These are phyloP conservation scores for Wolfiporia cocos DNA, from an alignment of 1,284 basidiomycete genomes.

Conservation along the genomic window DNA sequence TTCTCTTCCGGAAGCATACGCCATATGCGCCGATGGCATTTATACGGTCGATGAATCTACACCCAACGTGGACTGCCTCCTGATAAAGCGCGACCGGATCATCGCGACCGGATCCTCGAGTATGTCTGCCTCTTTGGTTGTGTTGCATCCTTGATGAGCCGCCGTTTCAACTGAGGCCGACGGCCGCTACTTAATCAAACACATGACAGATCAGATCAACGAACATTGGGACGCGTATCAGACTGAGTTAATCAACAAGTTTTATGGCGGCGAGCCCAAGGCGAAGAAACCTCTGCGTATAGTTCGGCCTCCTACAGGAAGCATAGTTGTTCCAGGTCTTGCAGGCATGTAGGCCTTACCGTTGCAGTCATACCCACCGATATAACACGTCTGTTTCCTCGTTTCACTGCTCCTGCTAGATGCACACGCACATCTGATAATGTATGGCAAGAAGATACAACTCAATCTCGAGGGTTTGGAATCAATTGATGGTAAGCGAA, in stretches of 20 bases:
- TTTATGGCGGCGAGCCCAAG: slow-evolving; percentile 24
- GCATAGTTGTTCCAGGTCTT: slow-evolving; percentile 64
- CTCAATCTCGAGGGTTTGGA: slow-evolving; percentile 56
- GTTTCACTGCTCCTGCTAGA: slow-evolving; percentile 36
- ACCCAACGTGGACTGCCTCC: slow-evolving; percentile 54
- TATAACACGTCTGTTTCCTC: neutral
- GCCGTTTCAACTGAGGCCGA: neutral
- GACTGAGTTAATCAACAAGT: slow-evolving; percentile 22
- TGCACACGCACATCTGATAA: slow-evolving; percentile 73
- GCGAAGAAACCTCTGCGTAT: slow-evolving; percentile 33
- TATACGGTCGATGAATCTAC: slow-evolving; percentile 22
- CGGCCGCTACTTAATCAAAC: neutral
- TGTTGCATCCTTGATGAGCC: neutral
- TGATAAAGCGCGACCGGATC: slow-evolving; percentile 53
- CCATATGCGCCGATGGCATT: slow-evolving; percentile 20
- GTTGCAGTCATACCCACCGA: neutral
- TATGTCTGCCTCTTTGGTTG: slow-evolving; percentile 1
- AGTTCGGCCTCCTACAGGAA: slow-evolving; percentile 35
- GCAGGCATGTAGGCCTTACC: slow-evolving; percentile 40
- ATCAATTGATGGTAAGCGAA: slow-evolving; percentile 48
- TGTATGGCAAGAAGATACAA: slow-evolving; percentile 64
- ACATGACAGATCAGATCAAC: slow-evolving; percentile 22
- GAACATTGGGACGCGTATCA: slow-evolving; percentile 22
- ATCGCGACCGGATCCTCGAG: slow-evolving; percentile 39
- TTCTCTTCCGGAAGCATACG: slow-evolving; percentile 24